phyloP scores from a whole-genome alignment of 768 basidiomycete genomes.

The Psilocybe sp. region DNA sequence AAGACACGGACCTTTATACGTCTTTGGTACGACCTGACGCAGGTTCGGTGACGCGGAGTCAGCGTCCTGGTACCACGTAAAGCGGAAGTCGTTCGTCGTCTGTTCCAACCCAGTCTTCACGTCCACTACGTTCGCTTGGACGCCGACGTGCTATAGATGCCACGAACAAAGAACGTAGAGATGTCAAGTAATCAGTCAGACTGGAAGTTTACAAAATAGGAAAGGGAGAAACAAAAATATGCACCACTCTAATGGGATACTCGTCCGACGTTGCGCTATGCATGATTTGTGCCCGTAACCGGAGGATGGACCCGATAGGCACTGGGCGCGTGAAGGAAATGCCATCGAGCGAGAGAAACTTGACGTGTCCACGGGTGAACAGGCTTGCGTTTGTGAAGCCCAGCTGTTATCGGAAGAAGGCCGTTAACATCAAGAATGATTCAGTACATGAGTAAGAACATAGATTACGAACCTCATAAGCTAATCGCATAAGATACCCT shows the following conservation, averaged over 20 bases:
- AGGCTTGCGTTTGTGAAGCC: constrained; percentile 70
- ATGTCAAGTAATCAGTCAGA: neutral
- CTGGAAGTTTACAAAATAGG: neutral
- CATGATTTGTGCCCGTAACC: constrained; percentile 67
- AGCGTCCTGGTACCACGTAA: constrained; percentile 59
- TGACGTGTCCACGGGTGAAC: constrained; percentile 63
- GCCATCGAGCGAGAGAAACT: constrained; percentile 75
- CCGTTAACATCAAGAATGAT: neutral
- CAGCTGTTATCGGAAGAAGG: constrained; percentile 38
- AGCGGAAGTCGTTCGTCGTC: constrained; percentile 74
- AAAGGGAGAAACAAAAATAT: constrained; percentile 18
- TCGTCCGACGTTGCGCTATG: constrained; percentile 51
- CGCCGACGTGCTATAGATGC: constrained; percentile 58
- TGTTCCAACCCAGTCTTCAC: constrained; percentile 61
- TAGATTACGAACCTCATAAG: constrained; percentile 55
- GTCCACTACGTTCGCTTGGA: constrained; percentile 71
- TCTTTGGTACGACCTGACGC: constrained; percentile 60
- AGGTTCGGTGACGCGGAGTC: constrained; percentile 25
- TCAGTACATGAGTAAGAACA: neutral
- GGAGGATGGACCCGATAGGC: constrained; percentile 79
- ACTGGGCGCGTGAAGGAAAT: constrained; percentile 81
- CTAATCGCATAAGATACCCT: constrained; percentile 65
- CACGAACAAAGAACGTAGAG: neutral
- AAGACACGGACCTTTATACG: constrained; percentile 56
- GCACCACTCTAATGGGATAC: constrained; percentile 58